Base-by-base conservation (phyloP, 2,329 filamentous ascomycete species). In the Emmonsia crescens region DNA sequence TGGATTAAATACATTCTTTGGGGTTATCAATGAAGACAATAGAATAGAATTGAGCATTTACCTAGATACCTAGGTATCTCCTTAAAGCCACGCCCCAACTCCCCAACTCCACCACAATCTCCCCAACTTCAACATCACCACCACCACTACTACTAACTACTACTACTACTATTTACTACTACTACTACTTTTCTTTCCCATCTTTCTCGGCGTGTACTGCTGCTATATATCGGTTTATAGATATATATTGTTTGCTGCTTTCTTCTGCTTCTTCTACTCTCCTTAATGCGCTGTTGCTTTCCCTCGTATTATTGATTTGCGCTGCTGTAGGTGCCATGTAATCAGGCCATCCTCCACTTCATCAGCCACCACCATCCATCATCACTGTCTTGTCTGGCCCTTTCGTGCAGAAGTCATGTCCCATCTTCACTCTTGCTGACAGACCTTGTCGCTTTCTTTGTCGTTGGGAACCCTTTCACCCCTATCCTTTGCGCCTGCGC, bases 381-480 rank as follows among this genome's bases (percentile, higher is more conserved):
- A 36, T 40, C 57, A 36, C 31, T 38, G 29, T 42, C 40, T 27
- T n/a, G 40, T 49, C 46, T 12, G 29, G 19, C 16, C 48, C 14
- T 24, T 44, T 40, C 27, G 40, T 33, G 27, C 48, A 19, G 59
- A 40, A 54, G 31, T 36, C 59, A 60, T 60, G 59, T 46, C 24
- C 48, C 24, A 5, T 44, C 31, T 51, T 68, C 60, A 21, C 10
- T 62, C 10, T 31, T 60, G 38, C 58, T 56, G 58, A 57, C 52
- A 49, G 31, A 19, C 24, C 21, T 31, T 59, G 57, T 52, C 48
- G 16, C 48, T 38, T 51, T 40, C 55, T 29, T 46, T 16, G 16
- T 46, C 24, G n/a, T 27, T 19, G 31, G 14, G 29, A 4, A 6
- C 10, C 19, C 19, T 1, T 46, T 16, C 5, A 3, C 27, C 44